Percentiles rank a stretch among this genome's conserved stretches.
Conservation (phyloP, 2,329 filamentous ascomycete species). For the Fusarium pseudograminearum region DNA sequence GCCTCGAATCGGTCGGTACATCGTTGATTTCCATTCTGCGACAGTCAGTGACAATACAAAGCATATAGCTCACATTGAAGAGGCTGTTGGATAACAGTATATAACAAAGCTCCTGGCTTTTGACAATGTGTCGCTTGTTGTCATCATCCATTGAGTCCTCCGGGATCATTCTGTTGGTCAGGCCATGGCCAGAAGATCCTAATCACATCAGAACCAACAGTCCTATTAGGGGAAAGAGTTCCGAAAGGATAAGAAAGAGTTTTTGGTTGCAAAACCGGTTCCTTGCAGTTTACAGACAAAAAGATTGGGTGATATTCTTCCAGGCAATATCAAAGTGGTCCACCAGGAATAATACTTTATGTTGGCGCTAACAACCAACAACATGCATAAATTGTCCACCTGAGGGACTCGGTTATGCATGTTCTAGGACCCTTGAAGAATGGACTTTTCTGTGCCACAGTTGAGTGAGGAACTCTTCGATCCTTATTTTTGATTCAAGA, state of each 20-base stretch:
- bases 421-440: background rate
- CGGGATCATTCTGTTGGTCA: background rate
- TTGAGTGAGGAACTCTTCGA: background rate
- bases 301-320: background rate
- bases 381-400: background rate
- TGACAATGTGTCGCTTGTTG: background rate
- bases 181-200: background rate
- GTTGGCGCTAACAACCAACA: constrained; percentile 9
- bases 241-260: background rate
- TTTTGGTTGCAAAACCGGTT: background rate
- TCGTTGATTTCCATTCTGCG: background rate
- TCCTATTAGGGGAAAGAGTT: background rate
- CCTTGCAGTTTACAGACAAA: background rate
- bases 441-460: background rate
- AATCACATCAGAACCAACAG: background rate
- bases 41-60: background rate
- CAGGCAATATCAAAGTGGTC: background rate
- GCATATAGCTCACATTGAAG: background rate
- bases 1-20: constrained; percentile 6
- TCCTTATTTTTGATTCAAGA: background rate
- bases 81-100: background rate
- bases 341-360: background rate
- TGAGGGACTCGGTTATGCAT: background rate
- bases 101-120: background rate
- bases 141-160: background rate